Base-by-base conservation (phyloP, 2,329 filamentous ascomycete genomes). In the Cercospora janseana region DNA sequence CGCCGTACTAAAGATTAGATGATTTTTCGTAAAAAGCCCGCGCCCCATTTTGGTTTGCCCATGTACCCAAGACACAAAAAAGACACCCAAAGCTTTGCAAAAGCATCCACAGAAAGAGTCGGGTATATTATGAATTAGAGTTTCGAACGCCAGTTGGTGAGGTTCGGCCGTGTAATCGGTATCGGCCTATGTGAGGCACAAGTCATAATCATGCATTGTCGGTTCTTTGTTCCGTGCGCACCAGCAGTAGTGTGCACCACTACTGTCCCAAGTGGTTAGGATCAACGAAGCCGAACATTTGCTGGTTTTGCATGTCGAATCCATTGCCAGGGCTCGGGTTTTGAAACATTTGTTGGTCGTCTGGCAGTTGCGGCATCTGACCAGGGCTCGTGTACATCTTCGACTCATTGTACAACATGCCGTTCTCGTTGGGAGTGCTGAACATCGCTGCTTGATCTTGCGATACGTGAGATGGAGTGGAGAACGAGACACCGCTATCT, bases 271-370 rank as follows among this genome's bases (percentile, higher is more conserved):
- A 61, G 50, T 53, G 58, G 54, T 62, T 57, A 7, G 73, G 73
- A 55, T 76, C 73, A 47, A 76, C 70, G 43, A 72, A 72, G 57
- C 70, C 69, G 56, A 72, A 75, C 59, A 73, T 70, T 49, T 73
- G 72, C 51, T 74, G 66, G 32, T 70, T 71, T 42, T 73, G 68
- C 70, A 75, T 72, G 57, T 75, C 72, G 26, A 64, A 58, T 24
- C 62, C 62, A 67, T 73, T 54, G 64, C 64, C 60, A 20, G 64
- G 65, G 13, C 63, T 67, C 12, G 60, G 58, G 37, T 63, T 57
- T 18, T 66, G 62, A 51, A 62, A 67, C 48, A 66, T 60, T 40
- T 61, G 57, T 35, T 64, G 62, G 15, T 66, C 66, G 15, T 66
- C 59, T 23, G 60, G 46, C 10, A 65, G 31, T n/a, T 66, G 63